Evolutionary conservation across 2,329 filamentous ascomycete genomes (phyloP).

Genomic region (Ceratocystis papillata): DNA sequence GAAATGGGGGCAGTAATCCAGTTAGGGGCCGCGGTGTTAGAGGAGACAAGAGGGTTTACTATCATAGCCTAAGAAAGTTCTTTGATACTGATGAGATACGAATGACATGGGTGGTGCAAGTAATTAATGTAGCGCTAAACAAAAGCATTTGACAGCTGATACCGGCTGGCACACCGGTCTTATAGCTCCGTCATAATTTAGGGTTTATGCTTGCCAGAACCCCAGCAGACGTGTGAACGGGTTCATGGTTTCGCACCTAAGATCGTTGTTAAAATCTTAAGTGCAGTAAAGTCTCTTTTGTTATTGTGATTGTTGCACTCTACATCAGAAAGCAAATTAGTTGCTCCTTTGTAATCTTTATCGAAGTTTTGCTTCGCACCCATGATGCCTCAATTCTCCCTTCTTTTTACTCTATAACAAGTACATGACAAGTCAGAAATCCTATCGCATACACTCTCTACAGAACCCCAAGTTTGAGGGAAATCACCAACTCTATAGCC

Average conservation of each 20-base stretch:
- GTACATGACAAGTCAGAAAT: neutral
- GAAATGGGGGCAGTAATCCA: slow-evolving; percentile 27
- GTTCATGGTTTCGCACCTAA: neutral
- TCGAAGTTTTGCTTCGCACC: neutral
- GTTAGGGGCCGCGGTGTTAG: neutral
- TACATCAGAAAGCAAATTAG: neutral
- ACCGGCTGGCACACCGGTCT: neutral
- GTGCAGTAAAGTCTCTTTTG: neutral
- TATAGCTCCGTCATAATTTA: neutral
- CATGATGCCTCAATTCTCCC: neutral
- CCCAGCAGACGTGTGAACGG: neutral
- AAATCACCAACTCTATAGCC: slow-evolving; percentile 3
- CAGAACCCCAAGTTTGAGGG: neutral
- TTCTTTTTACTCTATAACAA: neutral
- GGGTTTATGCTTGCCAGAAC: neutral
- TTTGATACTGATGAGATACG: neutral
- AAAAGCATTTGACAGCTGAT: neutral
- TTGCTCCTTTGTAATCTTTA: neutral
- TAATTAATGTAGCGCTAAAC: neutral
- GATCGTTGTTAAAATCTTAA: too few species aligned
- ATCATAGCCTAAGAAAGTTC: neutral
- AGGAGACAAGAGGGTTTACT: neutral
- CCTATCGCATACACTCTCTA: neutral
- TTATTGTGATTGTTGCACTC: too few species aligned
- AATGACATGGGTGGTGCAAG: neutral